Percentiles rank a stretch among this genome's conserved stretches.
These are phyloP conservation scores for Eucalyptus leucophloia DNA, from an alignment of 345 rosid genomes.

Conservation along the genomic window DNA sequence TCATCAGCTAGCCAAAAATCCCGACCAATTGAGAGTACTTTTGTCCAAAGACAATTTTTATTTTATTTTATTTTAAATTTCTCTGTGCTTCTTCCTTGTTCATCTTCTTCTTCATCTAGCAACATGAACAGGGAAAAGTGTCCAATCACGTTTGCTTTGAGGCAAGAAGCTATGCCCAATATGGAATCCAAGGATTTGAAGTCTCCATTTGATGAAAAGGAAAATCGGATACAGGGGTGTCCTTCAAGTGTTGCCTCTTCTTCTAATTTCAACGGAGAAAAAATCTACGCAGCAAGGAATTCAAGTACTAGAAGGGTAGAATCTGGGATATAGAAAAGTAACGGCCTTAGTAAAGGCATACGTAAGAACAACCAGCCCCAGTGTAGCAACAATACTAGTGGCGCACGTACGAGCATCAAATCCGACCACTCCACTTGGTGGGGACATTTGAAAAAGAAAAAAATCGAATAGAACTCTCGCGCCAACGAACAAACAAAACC, in stretches of 20 bases:
- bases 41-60: neutral
- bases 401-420: neutral
- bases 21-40: neutral
- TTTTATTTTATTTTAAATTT: no score
- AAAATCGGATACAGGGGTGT: slow-evolving; percentile 32
- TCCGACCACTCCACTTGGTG: neutral
- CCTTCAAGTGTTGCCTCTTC: slow-evolving; percentile 15
- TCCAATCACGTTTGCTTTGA: slow-evolving; percentile 13
- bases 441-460: neutral
- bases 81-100: neutral
- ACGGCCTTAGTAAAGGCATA: no score
- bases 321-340: no score
- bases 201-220: slow-evolving; percentile 49
- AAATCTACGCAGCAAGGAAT: no score
- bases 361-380: no score
- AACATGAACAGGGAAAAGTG: neutral
- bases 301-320: no score
- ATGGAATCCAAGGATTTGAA: slow-evolving; percentile 47
- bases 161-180: slow-evolving; percentile 26
- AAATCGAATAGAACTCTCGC: neutral
- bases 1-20: neutral
- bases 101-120: neutral
- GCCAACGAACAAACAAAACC: neutral
- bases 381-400: no score
- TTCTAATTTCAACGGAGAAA: no score